A percentile compares a stretch with the other conserved stretches of the same genome.
phyloP scores from a whole-genome alignment of 257 asterid species.

The Capsicum chinense region DNA sequence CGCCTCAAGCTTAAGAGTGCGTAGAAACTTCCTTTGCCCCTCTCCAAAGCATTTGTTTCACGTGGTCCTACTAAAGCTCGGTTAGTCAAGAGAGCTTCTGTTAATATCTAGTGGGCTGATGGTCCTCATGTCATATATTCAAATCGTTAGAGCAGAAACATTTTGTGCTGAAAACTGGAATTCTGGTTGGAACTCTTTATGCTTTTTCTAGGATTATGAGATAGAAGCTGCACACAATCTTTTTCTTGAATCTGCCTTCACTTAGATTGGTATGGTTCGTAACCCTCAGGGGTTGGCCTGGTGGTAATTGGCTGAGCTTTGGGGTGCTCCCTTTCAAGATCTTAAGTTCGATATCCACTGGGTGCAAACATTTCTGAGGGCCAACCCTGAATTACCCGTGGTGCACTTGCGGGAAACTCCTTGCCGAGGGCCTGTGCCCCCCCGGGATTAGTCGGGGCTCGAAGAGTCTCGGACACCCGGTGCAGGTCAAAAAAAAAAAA shows the following conservation, averaged over 20 bases:
- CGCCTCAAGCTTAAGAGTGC: neutral
- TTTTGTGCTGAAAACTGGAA: neutral
- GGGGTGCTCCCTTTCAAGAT: no score
- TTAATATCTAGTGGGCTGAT: neutral
- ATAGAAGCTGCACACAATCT: neutral
- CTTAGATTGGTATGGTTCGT: neutral
- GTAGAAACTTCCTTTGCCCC: neutral
- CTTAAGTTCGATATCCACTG: no score
- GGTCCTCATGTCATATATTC: neutral
- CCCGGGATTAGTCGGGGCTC: no score
- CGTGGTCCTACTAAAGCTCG: neutral
- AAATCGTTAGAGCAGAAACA: neutral
- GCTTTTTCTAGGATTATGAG: neutral
- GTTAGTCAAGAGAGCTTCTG: neutral
- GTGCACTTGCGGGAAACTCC: no score
- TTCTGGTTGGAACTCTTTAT: neutral
- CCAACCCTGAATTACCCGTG: no score
- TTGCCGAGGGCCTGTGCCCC: no score
- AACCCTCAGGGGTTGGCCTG: no score
- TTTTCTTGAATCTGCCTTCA: slow-evolving; percentile 10
- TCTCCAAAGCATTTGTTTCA: neutral
- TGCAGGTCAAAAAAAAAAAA: no score
- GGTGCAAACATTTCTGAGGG: no score
- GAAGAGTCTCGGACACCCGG: no score
- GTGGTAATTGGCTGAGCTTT: no score